Percentiles rank a stretch among this genome's conserved stretches.
These are phyloP conservation scores for Cladosporium austrohemisphaericum DNA, from an alignment of 2,329 filamentous ascomycete genomes.

Conservation along the genomic window DNA sequence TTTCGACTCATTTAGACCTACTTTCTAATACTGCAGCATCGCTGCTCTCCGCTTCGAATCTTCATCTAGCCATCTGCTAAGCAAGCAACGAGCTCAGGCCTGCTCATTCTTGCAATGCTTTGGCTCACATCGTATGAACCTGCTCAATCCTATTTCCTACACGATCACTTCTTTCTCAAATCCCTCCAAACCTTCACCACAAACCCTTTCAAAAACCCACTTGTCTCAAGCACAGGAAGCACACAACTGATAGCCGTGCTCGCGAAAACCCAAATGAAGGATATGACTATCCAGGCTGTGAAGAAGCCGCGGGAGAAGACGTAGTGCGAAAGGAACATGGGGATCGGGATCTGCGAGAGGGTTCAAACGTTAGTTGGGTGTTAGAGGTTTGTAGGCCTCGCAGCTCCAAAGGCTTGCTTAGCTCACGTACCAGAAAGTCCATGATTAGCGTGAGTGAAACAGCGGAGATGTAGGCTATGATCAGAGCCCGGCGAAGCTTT, in stretches of 20 bases:
- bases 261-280: constrained; percentile 40
- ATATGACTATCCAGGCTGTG: constrained; percentile 37
- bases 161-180: background rate
- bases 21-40: too few species aligned
- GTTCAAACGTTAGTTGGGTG: background rate
- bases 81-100: too few species aligned
- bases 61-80: too few species aligned
- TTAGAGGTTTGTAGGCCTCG: background rate
- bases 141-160: too few species aligned
- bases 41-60: too few species aligned
- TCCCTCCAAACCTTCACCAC: constrained; percentile 12
- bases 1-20: too few species aligned
- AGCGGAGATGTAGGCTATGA: constrained; percentile 36
- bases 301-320: constrained; percentile 41
- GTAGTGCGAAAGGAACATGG: constrained; percentile 41
- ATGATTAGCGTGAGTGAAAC: constrained; percentile 37
- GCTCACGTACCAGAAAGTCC: constrained; percentile 31
- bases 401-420: too few species aligned
- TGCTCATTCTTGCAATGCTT: too few species aligned
- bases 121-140: too few species aligned
- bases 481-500: constrained; percentile 35
- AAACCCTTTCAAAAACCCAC: constrained; percentile 23
- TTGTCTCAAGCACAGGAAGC: constrained; percentile 42
- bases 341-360: constrained; percentile 33
- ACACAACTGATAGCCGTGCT: constrained; percentile 35